Conservation (phyloP, 2,329 filamentous ascomycete genomes). For the Calonectria crousiana region DNA sequence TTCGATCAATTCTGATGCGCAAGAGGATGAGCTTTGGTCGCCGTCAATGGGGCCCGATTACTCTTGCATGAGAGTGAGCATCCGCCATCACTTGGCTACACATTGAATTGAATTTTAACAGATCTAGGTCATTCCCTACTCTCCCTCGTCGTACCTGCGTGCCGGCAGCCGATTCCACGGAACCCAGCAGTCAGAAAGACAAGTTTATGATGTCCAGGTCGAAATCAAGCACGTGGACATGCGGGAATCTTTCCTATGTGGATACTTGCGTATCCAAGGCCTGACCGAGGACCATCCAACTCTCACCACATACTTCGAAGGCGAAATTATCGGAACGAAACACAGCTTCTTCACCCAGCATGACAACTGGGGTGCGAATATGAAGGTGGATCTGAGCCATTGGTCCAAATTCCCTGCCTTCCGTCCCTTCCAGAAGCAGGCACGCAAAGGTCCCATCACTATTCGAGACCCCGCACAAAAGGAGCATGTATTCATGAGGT, state of each 20-base stretch:
- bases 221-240: constrained; percentile 98
- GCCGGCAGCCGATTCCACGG: constrained; percentile 90
- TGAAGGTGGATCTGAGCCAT: constrained; percentile 92
- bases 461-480: constrained; percentile 80
- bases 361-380: constrained; percentile 89
- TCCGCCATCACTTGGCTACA: background rate
- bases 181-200: constrained; percentile 92
- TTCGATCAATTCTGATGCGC: constrained; percentile 37
- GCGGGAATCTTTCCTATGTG: constrained; percentile 92
- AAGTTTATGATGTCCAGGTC: constrained; percentile 95
- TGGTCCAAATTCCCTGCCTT: constrained; percentile 94
- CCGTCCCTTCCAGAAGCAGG: constrained; percentile 75
- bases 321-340: constrained; percentile 95
- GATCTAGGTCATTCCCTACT: constrained; percentile 76
- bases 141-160: constrained; percentile 88
- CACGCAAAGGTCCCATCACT: constrained; percentile 66
- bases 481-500: constrained; percentile 97
- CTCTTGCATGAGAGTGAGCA: constrained; percentile 51
- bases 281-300: constrained; percentile 96
- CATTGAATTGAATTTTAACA: constrained; percentile 27
- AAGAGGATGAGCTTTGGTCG: constrained; percentile 49
- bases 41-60: constrained; percentile 55
- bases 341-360: constrained; percentile 95
- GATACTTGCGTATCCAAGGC: constrained; percentile 95
- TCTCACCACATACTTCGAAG: constrained; percentile 98